A percentile compares a stretch with the other conserved stretches of the same genome.
Conservation (phyloP, 2,329 filamentous ascomycete genomes). For the Bipolaris victoriae region DNA sequence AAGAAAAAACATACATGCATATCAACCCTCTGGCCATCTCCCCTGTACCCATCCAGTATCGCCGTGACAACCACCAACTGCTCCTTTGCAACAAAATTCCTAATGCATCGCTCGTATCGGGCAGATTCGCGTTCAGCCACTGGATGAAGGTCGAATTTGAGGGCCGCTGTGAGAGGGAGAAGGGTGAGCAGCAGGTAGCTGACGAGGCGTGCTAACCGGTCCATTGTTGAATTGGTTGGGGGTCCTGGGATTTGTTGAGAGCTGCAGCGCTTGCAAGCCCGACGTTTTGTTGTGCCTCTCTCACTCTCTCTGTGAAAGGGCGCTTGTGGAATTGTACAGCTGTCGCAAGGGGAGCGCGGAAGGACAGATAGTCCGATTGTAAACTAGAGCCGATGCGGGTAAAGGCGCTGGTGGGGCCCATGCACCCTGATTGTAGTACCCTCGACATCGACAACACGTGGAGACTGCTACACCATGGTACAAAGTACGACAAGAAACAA, state of each 20-base stretch:
- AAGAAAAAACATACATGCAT: conserved; percentile 75
- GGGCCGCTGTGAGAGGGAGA: conserved; percentile 62
- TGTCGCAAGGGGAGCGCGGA: conserved; percentile 29
- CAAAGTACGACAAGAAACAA: not conserved
- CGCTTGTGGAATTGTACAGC: conserved; percentile 29
- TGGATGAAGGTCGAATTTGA: conserved; percentile 92
- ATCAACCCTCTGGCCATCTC: conserved; percentile 91
- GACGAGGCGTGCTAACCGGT: conserved; percentile 43
- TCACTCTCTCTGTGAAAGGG: conserved; percentile 17
- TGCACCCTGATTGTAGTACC: not conserved
- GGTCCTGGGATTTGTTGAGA: conserved; percentile 19
- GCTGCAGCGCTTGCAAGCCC: conserved; percentile 17
- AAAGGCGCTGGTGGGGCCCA: conserved; percentile 20
- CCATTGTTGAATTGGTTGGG: conserved; percentile 34
- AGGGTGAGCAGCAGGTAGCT: conserved; percentile 47
- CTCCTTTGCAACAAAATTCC: conserved; percentile 92
- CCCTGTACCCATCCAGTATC: conserved; percentile 81
- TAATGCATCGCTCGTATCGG: conserved; percentile 84
- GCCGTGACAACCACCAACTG: conserved; percentile 95
- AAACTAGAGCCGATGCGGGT: conserved; percentile 17
- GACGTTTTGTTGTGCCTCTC: conserved; percentile 12
- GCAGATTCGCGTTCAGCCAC: conserved; percentile 65
- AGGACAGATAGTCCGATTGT: conserved; percentile 45
- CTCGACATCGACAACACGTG: not conserved
- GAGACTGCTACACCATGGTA: not conserved